phyloP scores from a whole-genome alignment of 306 rosid genomes.

The Vachellia pachyceras region DNA sequence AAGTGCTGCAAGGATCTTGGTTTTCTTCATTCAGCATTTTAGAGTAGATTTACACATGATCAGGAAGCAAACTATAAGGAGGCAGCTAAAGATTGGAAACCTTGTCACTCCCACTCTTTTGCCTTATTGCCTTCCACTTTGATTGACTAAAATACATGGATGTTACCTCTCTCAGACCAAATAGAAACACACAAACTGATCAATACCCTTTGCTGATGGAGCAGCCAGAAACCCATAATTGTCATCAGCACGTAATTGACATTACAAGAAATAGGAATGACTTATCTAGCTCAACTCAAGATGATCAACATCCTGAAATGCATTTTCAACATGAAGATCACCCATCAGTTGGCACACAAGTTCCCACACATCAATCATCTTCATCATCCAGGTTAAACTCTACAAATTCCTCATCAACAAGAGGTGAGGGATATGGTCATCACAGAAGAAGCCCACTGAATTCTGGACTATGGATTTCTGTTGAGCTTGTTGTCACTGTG shows the following conservation, averaged over 20 bases:
- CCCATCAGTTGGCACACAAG: conserved; percentile 37
- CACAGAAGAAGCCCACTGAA: conserved; percentile 71
- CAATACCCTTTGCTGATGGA: conserved; percentile 60
- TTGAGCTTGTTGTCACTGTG: conserved; percentile 60
- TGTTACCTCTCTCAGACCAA: conserved; percentile 45
- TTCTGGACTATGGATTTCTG: conserved; percentile 79
- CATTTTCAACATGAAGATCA: conserved; percentile 42
- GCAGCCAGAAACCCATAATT: conserved; percentile 37
- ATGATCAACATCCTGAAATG: conserved; percentile 39
- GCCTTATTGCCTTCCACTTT: conserved; percentile 40
- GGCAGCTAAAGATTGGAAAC: conserved; percentile 22
- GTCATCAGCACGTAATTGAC: conserved; percentile 53
- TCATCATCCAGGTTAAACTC: conserved; percentile 52
- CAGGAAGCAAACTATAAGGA: conserved; percentile 24
- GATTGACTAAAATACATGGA: conserved; percentile 55
- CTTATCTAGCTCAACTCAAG: conserved; percentile 48
- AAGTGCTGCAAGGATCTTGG: conserved; percentile 35
- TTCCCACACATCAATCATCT: conserved; percentile 46
- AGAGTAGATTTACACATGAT: conserved; percentile 17
- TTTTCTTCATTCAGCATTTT: conserved; percentile 17
- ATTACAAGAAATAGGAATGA: conserved; percentile 48
- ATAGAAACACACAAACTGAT: conserved; percentile 45
- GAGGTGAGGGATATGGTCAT: conserved; percentile 64
- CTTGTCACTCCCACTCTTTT: conserved; percentile 36
- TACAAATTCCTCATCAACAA: conserved; percentile 53